Percentiles rank a stretch among this genome's conserved stretches.
These are phyloP conservation scores for Echium plantagineum DNA, from an alignment of 257 asterid genomes.

Conservation along the genomic window DNA sequence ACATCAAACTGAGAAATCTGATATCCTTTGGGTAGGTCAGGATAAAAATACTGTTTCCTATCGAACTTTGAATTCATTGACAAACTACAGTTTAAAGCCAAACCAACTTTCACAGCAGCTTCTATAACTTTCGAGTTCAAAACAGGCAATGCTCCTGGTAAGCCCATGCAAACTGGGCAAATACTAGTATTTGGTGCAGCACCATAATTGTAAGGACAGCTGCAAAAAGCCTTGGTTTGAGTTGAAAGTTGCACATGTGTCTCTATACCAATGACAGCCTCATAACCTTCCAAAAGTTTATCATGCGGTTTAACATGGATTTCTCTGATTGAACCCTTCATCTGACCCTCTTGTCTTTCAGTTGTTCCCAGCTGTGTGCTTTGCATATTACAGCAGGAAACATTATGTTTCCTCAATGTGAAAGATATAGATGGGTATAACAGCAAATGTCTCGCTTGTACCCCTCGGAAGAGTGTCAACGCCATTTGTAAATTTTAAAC, in stretches of 20 bases:
- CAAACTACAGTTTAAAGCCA: conserved; percentile 71
- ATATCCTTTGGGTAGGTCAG: conserved; percentile 96
- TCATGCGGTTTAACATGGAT: conserved; percentile 30
- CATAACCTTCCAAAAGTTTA: conserved; percentile 51
- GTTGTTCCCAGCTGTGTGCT: conserved; percentile 34
- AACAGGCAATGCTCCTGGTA: conserved; percentile 96
- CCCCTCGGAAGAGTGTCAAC: conserved; percentile 63
- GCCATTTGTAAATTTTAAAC: conserved; percentile 37
- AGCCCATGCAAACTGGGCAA: conserved; percentile 92
- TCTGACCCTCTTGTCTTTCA: conserved; percentile 45
- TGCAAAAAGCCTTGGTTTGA: conserved; percentile 34
- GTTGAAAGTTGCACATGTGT: conserved; percentile 77
- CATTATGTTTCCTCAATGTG: conserved; percentile 32
- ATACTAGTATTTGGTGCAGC: conserved; percentile 71
- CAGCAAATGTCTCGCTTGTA: conserved; percentile 37
- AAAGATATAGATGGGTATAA: conserved; percentile 46
- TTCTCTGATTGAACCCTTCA: conserved; percentile 27
- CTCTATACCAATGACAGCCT: conserved; percentile 86
- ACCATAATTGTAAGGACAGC: conserved; percentile 53
- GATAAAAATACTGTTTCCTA: conserved; percentile 92
- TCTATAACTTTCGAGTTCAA: conserved; percentile 81
- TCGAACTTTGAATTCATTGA: conserved; percentile 76
- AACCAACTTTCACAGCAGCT: conserved; percentile 72
- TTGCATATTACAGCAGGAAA: conserved; percentile 29
- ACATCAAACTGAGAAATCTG: conserved; percentile 94